These are phyloP conservation scores for Escovopsis sp. DNA, from an alignment of 2,329 filamentous ascomycete genomes.

Conservation along the genomic window DNA sequence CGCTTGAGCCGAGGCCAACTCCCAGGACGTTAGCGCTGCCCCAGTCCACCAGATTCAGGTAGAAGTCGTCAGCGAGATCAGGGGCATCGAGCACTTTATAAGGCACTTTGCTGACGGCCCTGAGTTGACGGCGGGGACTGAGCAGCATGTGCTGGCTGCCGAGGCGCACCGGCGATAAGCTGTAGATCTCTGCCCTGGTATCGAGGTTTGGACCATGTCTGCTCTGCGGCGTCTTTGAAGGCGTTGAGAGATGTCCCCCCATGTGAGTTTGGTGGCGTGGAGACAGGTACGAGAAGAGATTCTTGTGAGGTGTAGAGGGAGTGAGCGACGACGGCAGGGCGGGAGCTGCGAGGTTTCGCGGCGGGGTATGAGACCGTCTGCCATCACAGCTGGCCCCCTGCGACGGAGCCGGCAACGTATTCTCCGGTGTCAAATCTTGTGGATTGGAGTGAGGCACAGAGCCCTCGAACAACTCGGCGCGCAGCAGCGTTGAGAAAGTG, in stretches of 20 bases:
- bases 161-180: slow-evolving; percentile 81
- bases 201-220: slow-evolving; percentile 81
- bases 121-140: slow-evolving; percentile 73
- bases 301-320: slow-evolving; percentile 92
- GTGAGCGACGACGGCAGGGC: slow-evolving; percentile 62
- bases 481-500: slow-evolving; percentile 75
- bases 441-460: slow-evolving; percentile 71
- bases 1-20: slow-evolving; percentile 79
- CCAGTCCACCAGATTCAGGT: slow-evolving; percentile 95
- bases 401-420: slow-evolving; percentile 30
- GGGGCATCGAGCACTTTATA: slow-evolving; percentile 97
- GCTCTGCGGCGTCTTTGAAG: slow-evolving; percentile 76
- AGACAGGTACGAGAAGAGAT: slow-evolving; percentile 84
- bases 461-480: slow-evolving; percentile 82
- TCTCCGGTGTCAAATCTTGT: slow-evolving; percentile 45
- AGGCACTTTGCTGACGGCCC: slow-evolving; percentile 87
- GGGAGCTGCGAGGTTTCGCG: slow-evolving; percentile 44
- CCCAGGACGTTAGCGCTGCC: slow-evolving; percentile 88
- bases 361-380: slow-evolving; percentile 67
- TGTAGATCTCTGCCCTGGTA: slow-evolving; percentile 84
- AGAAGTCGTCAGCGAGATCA: slow-evolving; percentile 93
- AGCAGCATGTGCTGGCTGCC: slow-evolving; percentile 88
- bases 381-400: slow-evolving; percentile 45
- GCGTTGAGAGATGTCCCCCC: slow-evolving; percentile 63
- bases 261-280: slow-evolving; percentile 53